Evolutionary conservation across 805 yeast species (phyloP), one percentile per base, ranked within the genome.

Genomic region (Wickerhamomyces strasburgensis): DNA sequence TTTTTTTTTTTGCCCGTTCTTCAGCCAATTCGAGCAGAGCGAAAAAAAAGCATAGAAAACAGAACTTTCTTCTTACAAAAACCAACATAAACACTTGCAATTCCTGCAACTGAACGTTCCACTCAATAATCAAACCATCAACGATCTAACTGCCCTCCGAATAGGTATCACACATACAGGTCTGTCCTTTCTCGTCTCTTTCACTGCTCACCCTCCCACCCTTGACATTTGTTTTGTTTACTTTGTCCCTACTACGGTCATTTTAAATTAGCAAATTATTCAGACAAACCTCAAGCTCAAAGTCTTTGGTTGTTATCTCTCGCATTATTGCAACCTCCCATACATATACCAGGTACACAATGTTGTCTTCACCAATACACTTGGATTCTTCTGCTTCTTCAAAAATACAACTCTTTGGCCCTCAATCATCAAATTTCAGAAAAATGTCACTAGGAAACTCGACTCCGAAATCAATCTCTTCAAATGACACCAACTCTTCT

Each of bases 21-120:
- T 31, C 48, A 40, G 44, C 50, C 50, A 46, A 46, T 46, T 46
- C 50, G 37, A 39, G 47, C 43, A 37, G 40, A 37, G 46, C 29
- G 48, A 46, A 46, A 43, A 43, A 42, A 42, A 42, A 24, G 14
- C 14, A 31, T 34, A 36, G 32, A 32, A 40, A 35, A 29, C 40
- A 34, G 25, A 34, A 16, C 32, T 27, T 30, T 31, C 39, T 30
- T 14, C 35, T 14, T 23, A 30, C 32, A 19, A 27, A 21, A 27
- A 36, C 31, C 36, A 33, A 27, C 15, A 19, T 29, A 18, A 6
- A 26, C 13, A 26, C 7, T 14, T 8, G 13, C 6, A 14, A 10
- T 6, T 8, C 25, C 7, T 8, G 25, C 7, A 7, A 21, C 11
- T 11, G 11, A 21, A 21, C 10, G 25, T n/a, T n/a, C n/a, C n/a